Evolutionary conservation across 2,329 filamentous ascomycete genomes (phyloP).

Genomic region (Talaromyces sp.): DNA sequence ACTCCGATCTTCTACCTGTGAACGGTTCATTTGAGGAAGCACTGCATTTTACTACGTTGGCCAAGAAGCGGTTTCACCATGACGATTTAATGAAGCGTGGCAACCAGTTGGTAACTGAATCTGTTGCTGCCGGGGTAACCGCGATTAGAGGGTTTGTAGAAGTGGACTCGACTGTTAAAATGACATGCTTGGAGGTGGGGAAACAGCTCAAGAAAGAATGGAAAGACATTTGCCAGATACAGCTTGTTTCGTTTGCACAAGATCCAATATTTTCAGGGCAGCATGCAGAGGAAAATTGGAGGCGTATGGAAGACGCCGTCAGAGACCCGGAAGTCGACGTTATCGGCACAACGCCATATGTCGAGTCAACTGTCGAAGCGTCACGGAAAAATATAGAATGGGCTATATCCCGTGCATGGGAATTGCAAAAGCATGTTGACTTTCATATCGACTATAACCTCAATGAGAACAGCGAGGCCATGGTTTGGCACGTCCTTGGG

Average conservation of each 20-base stretch:
- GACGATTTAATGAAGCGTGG: conserved; percentile 63
- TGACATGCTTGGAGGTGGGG: conserved; percentile 56
- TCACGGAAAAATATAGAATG: conserved; percentile 58
- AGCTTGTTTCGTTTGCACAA: conserved; percentile 69
- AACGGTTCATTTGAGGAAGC: conserved; percentile 63
- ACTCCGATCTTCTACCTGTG: conserved; percentile 56
- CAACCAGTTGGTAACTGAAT: conserved; percentile 61
- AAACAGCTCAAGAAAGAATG: conserved; percentile 54
- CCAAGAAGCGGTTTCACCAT: conserved; percentile 60
- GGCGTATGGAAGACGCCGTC: conserved; percentile 47
- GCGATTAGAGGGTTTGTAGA: conserved; percentile 69
- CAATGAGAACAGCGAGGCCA: conserved; percentile 44
- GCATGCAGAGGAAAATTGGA: conserved; percentile 48
- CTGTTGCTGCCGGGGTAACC: conserved; percentile 61
- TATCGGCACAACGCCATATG: conserved; percentile 66
- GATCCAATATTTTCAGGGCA: conserved; percentile 61
- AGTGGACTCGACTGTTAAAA: conserved; percentile 58
- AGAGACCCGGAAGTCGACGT: conserved; percentile 47
- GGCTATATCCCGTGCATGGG: conserved; percentile 54
- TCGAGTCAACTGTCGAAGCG: conserved; percentile 51
- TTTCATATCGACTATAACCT: conserved; percentile 70
- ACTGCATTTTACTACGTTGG: conserved; percentile 52
- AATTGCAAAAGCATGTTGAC: conserved; percentile 56
- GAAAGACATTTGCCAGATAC: conserved; percentile 52
- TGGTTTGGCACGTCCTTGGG: conserved; percentile 53